These are phyloP conservation scores for Pholiota molesta DNA, from an alignment of 768 basidiomycete species.

Conservation along the genomic window DNA sequence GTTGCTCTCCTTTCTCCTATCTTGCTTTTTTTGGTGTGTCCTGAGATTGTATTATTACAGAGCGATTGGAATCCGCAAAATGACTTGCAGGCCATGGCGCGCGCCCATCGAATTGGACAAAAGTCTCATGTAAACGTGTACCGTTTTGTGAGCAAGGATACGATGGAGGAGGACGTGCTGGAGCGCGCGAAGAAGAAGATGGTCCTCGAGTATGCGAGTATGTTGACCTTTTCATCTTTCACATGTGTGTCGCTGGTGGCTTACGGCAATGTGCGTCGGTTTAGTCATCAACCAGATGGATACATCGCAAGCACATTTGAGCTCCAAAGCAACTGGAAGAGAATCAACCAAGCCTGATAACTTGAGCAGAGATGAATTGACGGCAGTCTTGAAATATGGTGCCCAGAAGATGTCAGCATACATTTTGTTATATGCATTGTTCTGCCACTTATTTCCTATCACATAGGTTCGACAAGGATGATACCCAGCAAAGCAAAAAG, in stretches of 20 bases:
- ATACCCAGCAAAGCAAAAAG: slow-evolving; percentile 89
- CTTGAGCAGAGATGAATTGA: slow-evolving; percentile 94
- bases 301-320: slow-evolving; percentile 95
- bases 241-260: slow-evolving; percentile 5
- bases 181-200: slow-evolving; percentile 99
- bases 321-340: slow-evolving; percentile 67
- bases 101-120: slow-evolving; percentile 98
- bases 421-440: slow-evolving; percentile 8
- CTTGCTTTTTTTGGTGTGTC: background rate
- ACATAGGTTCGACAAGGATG: slow-evolving; percentile 94
- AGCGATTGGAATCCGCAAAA: slow-evolving; percentile 99
- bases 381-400: slow-evolving; percentile 97
- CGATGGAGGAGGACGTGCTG: slow-evolving; percentile 98
- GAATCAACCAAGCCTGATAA: slow-evolving; percentile 78
- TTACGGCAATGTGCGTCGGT: background rate
- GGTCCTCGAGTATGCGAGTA: slow-evolving; percentile 99
- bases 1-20: slow-evolving; percentile 31
- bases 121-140: slow-evolving; percentile 99
- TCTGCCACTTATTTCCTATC: slow-evolving; percentile 17
- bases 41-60: slow-evolving; percentile 39
- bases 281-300: slow-evolving; percentile 99
- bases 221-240: slow-evolving; percentile 37
- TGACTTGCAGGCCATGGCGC: slow-evolving; percentile 98
- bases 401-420: slow-evolving; percentile 89
- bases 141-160: slow-evolving; percentile 98